Percentiles rank a stretch among this genome's conserved stretches.
Evolutionary conservation across 306 rosid genomes (phyloP).

Genomic region (Prunus campanulata): DNA sequence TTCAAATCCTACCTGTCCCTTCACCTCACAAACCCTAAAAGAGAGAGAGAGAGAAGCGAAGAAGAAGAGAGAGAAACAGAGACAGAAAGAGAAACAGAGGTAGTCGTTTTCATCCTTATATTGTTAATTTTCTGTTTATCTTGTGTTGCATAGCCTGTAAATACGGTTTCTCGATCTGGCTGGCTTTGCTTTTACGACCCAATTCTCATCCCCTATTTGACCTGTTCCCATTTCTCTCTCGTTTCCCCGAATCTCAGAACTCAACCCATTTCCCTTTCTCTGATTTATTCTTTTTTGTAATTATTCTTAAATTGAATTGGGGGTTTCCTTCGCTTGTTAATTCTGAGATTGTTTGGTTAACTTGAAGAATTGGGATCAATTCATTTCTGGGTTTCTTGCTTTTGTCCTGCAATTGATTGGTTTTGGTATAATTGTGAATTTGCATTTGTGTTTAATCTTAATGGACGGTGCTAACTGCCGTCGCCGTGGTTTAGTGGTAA

Average conservation of each 20-base stretch:
- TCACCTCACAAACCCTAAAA: conserved; percentile 17
- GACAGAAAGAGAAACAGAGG: conserved; percentile 19
- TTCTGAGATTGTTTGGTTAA: neutral
- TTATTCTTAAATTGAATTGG: neutral
- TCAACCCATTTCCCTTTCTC: neutral
- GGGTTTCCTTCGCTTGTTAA: neutral
- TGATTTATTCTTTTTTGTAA: neutral
- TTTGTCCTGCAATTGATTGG: conserved; percentile 10
- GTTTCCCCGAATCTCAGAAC: neutral
- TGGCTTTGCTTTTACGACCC: conserved; percentile 1
- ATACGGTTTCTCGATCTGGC: conserved; percentile 28
- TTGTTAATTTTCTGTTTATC: neutral
- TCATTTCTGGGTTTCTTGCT: conserved; percentile 17
- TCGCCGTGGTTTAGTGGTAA: conserved; percentile 53
- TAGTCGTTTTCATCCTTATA: conserved; percentile 8
- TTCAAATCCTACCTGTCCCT: conserved; percentile 10
- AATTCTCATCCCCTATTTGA: neutral
- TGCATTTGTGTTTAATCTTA: conserved; percentile 1
- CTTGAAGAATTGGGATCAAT: conserved; percentile 25
- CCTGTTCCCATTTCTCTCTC: neutral
- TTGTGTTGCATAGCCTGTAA: conserved; percentile 10
- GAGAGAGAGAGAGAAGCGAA: neutral
- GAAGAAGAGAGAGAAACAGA: neutral
- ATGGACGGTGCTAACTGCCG: conserved; percentile 55
- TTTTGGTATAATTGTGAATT: neutral